Conservation (phyloP, 2,329 filamentous ascomycete species). For the Ilyonectria destructans region DNA sequence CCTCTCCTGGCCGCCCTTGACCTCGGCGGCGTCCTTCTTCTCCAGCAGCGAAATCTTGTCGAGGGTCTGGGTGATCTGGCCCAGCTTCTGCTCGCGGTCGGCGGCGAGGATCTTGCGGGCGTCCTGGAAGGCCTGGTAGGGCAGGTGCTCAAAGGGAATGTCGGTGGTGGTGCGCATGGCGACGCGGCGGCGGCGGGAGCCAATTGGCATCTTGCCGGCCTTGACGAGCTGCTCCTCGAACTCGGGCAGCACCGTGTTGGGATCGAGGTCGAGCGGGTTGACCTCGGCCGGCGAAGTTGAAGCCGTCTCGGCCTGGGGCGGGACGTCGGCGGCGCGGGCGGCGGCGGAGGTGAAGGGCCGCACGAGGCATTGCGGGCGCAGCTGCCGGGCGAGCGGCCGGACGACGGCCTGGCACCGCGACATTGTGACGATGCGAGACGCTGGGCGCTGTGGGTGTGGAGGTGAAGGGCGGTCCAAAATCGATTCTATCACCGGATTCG, state of each 20-base stretch:
- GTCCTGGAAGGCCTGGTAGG: constrained; percentile 98
- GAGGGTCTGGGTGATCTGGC: constrained; percentile 78
- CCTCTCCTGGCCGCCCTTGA: constrained; percentile 74
- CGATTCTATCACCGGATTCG: constrained; percentile 24
- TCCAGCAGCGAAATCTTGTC: constrained; percentile 79
- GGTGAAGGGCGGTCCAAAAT: background rate
- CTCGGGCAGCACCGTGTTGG: constrained; percentile 75
- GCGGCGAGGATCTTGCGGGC: constrained; percentile 86
- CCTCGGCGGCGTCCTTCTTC: constrained; percentile 69
- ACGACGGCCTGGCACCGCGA: constrained; percentile 73
- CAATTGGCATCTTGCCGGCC: constrained; percentile 80
- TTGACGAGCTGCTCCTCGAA: constrained; percentile 78
- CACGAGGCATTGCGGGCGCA: constrained; percentile 60
- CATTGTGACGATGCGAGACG: constrained; percentile 60
- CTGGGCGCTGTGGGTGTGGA: constrained; percentile 34
- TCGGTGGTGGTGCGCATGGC: constrained; percentile 76
- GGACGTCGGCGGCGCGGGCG: constrained; percentile 49
- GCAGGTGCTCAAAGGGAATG: constrained; percentile 92
- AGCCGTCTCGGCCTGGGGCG: constrained; percentile 30
- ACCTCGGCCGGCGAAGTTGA: constrained; percentile 48
- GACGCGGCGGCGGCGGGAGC: constrained; percentile 87
- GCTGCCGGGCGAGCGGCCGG: constrained; percentile 70
- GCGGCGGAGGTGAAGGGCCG: constrained; percentile 57
- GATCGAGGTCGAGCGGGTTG: constrained; percentile 69
- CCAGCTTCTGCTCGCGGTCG: constrained; percentile 87